Evolutionary conservation across 768 basidiomycete genomes (phyloP), one percentile per base, ranked within the genome.

Genomic region (Boletus eberwhitei): DNA sequence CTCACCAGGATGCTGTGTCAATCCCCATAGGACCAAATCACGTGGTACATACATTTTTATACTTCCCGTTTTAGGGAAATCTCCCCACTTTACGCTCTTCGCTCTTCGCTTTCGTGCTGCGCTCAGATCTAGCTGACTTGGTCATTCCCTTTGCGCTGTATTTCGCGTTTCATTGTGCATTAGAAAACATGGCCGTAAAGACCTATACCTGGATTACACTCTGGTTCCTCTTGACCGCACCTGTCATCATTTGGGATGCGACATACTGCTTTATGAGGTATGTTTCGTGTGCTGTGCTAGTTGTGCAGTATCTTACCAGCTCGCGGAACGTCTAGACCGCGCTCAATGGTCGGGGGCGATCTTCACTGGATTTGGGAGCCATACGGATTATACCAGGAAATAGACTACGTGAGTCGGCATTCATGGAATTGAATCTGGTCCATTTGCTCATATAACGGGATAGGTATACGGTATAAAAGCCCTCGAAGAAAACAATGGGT

Each of bases 281-380:
- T 14, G 12, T 38, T 32, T 24, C 16, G 4, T 8, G 1, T 29
- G 13, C 13, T 14, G 17, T 31, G 5, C 24, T 36, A 5, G n/a
- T 2, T 7, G 9, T 17, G 19, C 4, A 1, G 22, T 13, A 13
- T 8, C 50, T 54, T 45, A 48, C 42, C 3, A 16, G 7, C 16
- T 57, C 19, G 14, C 7, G 6, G 9, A 50, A 35, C 14, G 1
- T 38, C n/a, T 55, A 92, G 92, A 36, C 93, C 93, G 19, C 81
- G 91, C 21, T 93, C 91, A 4, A 90, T 94, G 85, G 74, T 74
- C 59, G 92, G 90, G 1, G 93, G 93, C 3, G 91, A 94, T 70
- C 75, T 94, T 43, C 88, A 93, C 62, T 95, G 92, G 93, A 80
- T 95, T 41, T 96, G 93, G 93, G 75, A 79, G 54, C 91, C 91